Percentiles rank a stretch among this genome's conserved stretches.
These are phyloP conservation scores for Phytophthora cactorum DNA, from an alignment of 352 stramenopile species.

Conservation along the genomic window DNA sequence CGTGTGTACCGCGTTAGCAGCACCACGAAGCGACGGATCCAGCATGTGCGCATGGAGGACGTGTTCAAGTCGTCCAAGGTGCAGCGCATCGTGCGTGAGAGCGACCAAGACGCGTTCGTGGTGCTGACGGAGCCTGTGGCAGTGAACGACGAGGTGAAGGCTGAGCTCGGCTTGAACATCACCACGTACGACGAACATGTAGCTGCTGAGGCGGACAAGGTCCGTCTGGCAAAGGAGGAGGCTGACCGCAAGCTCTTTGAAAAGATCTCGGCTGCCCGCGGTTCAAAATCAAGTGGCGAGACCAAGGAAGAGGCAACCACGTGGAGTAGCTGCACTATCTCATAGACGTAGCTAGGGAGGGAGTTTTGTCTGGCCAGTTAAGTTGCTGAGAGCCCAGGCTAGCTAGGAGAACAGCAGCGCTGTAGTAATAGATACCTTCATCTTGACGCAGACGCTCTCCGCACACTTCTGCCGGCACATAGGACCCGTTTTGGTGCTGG, in stretches of 20 bases:
- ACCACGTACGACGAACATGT: slow-evolving; percentile 64
- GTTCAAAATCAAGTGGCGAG: slow-evolving; percentile 13
- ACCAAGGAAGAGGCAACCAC: slow-evolving; percentile 29
- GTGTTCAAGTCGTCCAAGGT: slow-evolving; percentile 72
- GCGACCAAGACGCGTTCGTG: slow-evolving; percentile 69
- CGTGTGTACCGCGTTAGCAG: slow-evolving; percentile 68
- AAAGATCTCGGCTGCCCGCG: slow-evolving; percentile 28
- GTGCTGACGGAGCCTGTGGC: slow-evolving; percentile 40
- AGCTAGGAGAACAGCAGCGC: neutral
- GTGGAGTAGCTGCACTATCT: slow-evolving; percentile 72
- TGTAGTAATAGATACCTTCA: slow-evolving; percentile 34
- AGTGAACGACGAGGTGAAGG: slow-evolving; percentile 44
- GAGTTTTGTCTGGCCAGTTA: slow-evolving; percentile 20
- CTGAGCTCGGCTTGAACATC: slow-evolving; percentile 49
- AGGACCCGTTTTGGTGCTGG: no score
- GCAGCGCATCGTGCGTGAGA: slow-evolving; percentile 65
- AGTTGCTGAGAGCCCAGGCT: slow-evolving; percentile 1
- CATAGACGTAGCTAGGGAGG: slow-evolving; percentile 48
- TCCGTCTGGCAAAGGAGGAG: slow-evolving; percentile 33
- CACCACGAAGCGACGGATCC: slow-evolving; percentile 67
- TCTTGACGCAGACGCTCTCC: slow-evolving; percentile 30
- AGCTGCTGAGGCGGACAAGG: slow-evolving; percentile 35
- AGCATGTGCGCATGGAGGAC: slow-evolving; percentile 71
- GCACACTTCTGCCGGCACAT: neutral
- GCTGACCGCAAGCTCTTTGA: slow-evolving; percentile 43